Evolutionary conservation across 352 stramenopile genomes (phyloP), one percentile per base, ranked within the genome.

Genomic region (Pythium graminicola): DNA sequence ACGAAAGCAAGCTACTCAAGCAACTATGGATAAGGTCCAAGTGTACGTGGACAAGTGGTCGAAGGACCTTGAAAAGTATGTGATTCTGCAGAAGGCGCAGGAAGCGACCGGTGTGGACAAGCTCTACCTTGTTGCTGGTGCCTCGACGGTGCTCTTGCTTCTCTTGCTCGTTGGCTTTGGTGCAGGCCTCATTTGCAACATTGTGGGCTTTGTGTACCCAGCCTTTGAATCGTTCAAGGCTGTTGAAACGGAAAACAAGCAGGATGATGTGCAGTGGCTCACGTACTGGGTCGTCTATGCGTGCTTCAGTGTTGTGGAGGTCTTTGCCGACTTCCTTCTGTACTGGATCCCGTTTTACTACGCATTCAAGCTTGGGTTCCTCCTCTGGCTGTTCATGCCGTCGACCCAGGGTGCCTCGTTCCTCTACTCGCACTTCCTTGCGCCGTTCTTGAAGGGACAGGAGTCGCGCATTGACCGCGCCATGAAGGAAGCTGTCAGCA

Each of bases 311-410:
- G 85, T 99, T 40, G 76, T 98, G 32, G 96, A 98, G 71, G 83
- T 96, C 26, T 98, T 99, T 65, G 77, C 83, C n/a, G 90, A 98
- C 66, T 90, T 97, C 40, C 67, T 99, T 33, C 69, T 98, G 5
- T 97, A 97, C 69, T 98, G 91, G 92, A 97, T 99, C 69, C 96
- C 96, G 14, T 98, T 98, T 70, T 99, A 98, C 76, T 98, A 97
- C 67, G 85, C 91, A 11, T 97, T 98, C 77, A 99, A 99, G 81
- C 62, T 98, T 20, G 94, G 92, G 42, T 98, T 98, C 75, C 81
- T 99, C 49, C 69, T 98, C 19, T 98, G 94, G 93, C 78, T 96
- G 28, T 98, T 98, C 76, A 85, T 98, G 63, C 96, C 95, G n/a
- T 96, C 95, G 66, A 97, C 93, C 32, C 73, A 93, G 54, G 95